Percentiles rank a stretch among this genome's conserved stretches.
Conservation (phyloP, 441 rosid genomes). For the Manihot esculenta region DNA sequence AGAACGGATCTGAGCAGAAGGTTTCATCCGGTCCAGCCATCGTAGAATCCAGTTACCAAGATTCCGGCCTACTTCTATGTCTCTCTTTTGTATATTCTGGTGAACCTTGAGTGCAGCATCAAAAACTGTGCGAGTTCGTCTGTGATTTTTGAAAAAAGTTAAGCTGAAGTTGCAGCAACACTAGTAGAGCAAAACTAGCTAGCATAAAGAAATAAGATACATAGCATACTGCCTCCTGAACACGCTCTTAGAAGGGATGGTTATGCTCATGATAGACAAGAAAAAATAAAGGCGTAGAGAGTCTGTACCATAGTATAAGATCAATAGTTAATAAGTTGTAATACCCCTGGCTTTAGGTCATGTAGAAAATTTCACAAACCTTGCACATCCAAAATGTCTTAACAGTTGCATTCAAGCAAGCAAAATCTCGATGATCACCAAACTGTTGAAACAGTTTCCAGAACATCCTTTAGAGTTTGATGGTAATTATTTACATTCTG, state of each 20-base stretch:
- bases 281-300: neutral
- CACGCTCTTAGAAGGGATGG: neutral
- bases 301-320: neutral
- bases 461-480: neutral
- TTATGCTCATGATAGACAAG: neutral
- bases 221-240: too few species aligned
- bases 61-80: conserved; percentile 80
- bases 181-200: too few species aligned
- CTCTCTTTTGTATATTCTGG: conserved; percentile 73
- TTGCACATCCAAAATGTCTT: neutral
- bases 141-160: conserved; percentile 22
- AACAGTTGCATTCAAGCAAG: neutral
- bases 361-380: neutral
- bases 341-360: too few species aligned
- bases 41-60: conserved; percentile 89
- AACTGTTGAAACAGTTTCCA: neutral
- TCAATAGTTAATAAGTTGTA: too few species aligned
- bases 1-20: conserved; percentile 76
- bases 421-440: neutral
- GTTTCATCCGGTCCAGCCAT: conserved; percentile 80
- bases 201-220: too few species aligned
- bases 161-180: neutral
- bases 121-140: conserved; percentile 60
- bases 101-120: conserved; percentile 68
- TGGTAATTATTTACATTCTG: neutral